These are phyloP conservation scores for Lecanicillium sp. DNA, from an alignment of 2,329 filamentous ascomycete genomes.

Conservation along the genomic window DNA sequence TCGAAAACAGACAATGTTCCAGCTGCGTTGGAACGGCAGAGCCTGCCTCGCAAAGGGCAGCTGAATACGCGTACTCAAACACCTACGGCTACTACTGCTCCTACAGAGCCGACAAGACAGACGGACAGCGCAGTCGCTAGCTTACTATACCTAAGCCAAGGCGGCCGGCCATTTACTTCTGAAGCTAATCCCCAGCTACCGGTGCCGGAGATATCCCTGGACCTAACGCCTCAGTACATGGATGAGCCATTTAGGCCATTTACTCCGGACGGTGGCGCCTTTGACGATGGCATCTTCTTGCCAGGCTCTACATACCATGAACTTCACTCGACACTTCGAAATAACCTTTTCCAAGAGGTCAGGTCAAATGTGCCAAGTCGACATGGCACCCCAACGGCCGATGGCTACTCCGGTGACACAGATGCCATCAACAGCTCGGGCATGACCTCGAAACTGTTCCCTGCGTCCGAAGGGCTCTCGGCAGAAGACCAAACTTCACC, in stretches of 20 bases:
- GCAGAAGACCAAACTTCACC: no score
- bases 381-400: slow-evolving; percentile 6
- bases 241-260: slow-evolving; percentile 14
- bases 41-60: neutral
- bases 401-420: neutral
- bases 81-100: slow-evolving; percentile 9
- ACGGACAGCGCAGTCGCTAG: slow-evolving; percentile 27
- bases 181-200: slow-evolving; percentile 1
- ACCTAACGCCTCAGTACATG: slow-evolving; percentile 16
- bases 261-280: slow-evolving; percentile 21
- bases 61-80: slow-evolving; percentile 14
- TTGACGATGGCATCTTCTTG: slow-evolving; percentile 34
- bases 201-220: slow-evolving; percentile 2
- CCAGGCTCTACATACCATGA: slow-evolving; percentile 39
- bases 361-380: slow-evolving; percentile 28
- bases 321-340: slow-evolving; percentile 34
- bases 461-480: no score
- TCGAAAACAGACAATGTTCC: neutral
- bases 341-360: slow-evolving; percentile 35
- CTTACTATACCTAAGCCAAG: slow-evolving; percentile 25
- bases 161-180: slow-evolving; percentile 14
- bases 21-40: neutral
- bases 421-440: neutral
- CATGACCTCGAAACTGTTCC: neutral
- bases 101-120: slow-evolving; percentile 13